Evolutionary conservation across 257 asterid genomes (phyloP).

Genomic region (Penstemon davidsonii): DNA sequence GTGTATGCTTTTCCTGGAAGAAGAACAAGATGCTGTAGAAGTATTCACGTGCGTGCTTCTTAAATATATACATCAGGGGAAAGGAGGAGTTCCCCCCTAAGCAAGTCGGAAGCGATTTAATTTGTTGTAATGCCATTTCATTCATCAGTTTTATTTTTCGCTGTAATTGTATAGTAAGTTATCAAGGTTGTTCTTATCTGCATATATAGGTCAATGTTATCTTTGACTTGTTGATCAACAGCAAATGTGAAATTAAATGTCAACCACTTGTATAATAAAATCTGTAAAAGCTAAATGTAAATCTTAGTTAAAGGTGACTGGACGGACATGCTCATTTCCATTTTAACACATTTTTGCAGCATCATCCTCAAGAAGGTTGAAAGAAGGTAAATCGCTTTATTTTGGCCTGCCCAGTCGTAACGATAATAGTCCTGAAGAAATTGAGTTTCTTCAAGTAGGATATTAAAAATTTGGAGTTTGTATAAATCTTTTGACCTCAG

Average conservation of each 20-base stretch:
- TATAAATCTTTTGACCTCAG: no score
- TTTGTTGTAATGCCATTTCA: neutral
- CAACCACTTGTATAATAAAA: slow-evolving; percentile 11
- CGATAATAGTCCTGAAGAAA: no score
- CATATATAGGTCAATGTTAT: slow-evolving; percentile 22
- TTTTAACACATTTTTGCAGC: no score
- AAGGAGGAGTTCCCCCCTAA: slow-evolving; percentile 21
- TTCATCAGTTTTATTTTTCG: slow-evolving; percentile 12
- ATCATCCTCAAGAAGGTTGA: no score
- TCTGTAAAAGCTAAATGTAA: neutral
- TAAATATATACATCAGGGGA: slow-evolving; percentile 25
- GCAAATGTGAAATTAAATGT: slow-evolving; percentile 25
- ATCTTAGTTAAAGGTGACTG: no score
- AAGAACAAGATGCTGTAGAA: slow-evolving; percentile 29
- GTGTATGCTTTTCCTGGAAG: slow-evolving; percentile 35
- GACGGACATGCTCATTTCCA: no score
- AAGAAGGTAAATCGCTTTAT: no score
- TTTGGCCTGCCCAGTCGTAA: no score
- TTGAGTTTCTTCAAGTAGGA: no score
- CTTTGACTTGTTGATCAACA: slow-evolving; percentile 10
- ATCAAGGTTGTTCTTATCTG: slow-evolving; percentile 29
- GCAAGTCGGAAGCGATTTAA: slow-evolving; percentile 13
- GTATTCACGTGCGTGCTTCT: slow-evolving; percentile 16
- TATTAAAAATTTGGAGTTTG: no score
- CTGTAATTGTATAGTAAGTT: slow-evolving; percentile 37